phyloP scores from a whole-genome alignment of 345 rosid genomes.

The Salix suchowensis region DNA sequence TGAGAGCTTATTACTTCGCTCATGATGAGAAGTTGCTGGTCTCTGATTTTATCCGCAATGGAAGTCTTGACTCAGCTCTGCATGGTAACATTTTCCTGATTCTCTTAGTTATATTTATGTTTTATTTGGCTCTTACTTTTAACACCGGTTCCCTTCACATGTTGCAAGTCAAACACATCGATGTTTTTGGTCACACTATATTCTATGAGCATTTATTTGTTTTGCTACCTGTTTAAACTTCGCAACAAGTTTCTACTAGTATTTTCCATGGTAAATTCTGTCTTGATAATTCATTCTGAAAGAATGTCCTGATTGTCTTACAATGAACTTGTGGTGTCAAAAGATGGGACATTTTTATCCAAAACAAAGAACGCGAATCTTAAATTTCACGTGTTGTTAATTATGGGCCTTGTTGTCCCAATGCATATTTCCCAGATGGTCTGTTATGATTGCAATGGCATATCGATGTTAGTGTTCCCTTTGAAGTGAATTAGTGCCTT shows the following conservation, averaged over 20 bases:
- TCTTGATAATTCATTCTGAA: background rate
- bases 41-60: conserved; percentile 72
- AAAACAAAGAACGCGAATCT: background rate
- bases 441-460: background rate
- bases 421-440: background rate
- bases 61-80: conserved; percentile 69
- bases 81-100: conserved; percentile 48
- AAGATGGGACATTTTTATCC: background rate
- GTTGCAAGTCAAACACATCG: background rate
- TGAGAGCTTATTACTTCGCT: conserved; percentile 83
- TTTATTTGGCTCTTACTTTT: background rate
- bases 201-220: background rate
- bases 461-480: background rate
- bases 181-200: background rate
- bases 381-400: background rate
- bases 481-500: background rate
- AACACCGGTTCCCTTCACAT: background rate
- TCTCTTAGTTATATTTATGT: background rate
- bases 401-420: background rate
- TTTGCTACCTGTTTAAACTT: background rate
- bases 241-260: background rate
- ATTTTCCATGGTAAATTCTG: background rate
- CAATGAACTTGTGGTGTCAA: background rate
- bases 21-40: conserved; percentile 77
- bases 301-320: background rate